Base-by-base conservation (phyloP, 2,329 filamentous ascomycete species). In the Cercospora brassicicola region DNA sequence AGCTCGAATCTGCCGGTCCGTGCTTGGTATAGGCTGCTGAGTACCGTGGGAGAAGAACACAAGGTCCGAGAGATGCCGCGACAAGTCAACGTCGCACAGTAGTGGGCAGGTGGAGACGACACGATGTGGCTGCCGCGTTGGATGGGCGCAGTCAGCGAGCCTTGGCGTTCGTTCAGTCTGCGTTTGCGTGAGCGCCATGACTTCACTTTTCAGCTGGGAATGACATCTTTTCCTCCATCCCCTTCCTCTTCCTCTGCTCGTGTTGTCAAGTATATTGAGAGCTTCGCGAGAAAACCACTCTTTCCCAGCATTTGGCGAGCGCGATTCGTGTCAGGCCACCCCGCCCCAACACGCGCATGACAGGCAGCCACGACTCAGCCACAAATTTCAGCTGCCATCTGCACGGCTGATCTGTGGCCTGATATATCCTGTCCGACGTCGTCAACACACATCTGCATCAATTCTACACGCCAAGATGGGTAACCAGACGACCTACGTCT, bases 401-500 rank as follows among this genome's bases (percentile, higher is more conserved):
- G 39, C 60, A 62, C 60, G 60, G 42, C 60, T 53, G 42, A 51
- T 53, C 60, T 51, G 26, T 45, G 42, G 59, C 39, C 36, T 30
- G 33, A 64, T 57, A 64, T 64, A 64, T 64, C 31, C 23, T 59
- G 55, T n/a, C 15, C 39, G 5, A 15, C 20, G 8, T 36, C 55
- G 51, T 36, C 23, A 33, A 33, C 33, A 18, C 28, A 45, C 20
- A 55, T 57, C 53, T 33, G 33, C 62, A 33, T 6, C 51, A 1
- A 13, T 0, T 31, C 1, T 9, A 28, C 45, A n/a, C 30, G 57
- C 57, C 61, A 62, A 57, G 11, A 69, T 68, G 66, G 66, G 55
- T 13, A 57, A 59, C 15, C 66, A 64, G 26, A 68, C 66, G 13
- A 68, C 66, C n/a, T 65, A 65, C 20, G 56, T 77, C 10, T 64